Base-by-base conservation (phyloP, 2,329 filamentous ascomycete genomes). In the Claviceps citrina region DNA sequence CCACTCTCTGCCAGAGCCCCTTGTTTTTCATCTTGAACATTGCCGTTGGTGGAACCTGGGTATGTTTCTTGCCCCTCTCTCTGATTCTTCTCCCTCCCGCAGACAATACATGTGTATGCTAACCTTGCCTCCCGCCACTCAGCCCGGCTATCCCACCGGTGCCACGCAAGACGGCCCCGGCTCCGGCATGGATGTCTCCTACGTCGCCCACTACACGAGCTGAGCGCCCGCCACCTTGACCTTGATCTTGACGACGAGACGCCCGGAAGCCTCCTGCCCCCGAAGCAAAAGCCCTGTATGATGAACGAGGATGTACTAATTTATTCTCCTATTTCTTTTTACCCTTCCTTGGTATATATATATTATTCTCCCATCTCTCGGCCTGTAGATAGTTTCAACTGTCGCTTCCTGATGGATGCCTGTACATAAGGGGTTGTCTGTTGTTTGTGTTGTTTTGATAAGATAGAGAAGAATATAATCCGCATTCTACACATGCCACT, bases 11-110 rank as follows among this genome's bases (percentile, higher is more conserved):
- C 16, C 65, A 72, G 46, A 65, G 57, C 39, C 64, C 70, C 2
- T 48, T 71, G 50, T 72, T 63, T 46, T 51, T 74, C 37, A 64
- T 75, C 40, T 52, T 76, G 39, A 74, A 76, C 44, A 57, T 75
- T 5, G 70, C 71, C 34, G 64, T 75, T 24, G 71, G 71, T 8
- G 71, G 71, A 20, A 56, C 63, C 47, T 68, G 57, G 65, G 70
- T 68, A 58, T 53, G 67, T 63, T 42, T 32, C 10, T n/a, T 22
- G 20, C 13, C 13, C 34, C 30, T 33, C 15, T 36, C 20, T 26
- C n/a, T 44, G 4, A 27, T 31, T 36, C 27, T 35, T 33, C n/a
- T 7, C 13, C 9, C n/a, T 9, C 16, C 16, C 12, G 22, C 12
- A 24, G 15, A 13, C 4, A 26, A 5, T 25, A 1, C 4, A 3